Evolutionary conservation across 1,284 basidiomycete species (phyloP).

Genomic region (Apiotrichum sp.): DNA sequence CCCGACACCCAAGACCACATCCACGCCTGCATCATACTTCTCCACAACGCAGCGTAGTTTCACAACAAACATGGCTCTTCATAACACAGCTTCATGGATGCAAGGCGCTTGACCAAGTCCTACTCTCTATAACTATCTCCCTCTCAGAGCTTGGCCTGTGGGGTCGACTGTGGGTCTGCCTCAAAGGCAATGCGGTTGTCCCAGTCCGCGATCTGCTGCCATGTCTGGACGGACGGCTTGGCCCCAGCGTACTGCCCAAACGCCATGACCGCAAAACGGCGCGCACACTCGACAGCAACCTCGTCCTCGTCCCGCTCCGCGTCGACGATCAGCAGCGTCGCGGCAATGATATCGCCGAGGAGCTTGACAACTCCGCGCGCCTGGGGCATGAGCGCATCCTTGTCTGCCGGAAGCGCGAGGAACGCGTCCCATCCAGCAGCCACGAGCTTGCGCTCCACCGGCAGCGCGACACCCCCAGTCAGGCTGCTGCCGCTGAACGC

Average conservation of each 20-base stretch:
- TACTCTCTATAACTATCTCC: too few relatives aligned
- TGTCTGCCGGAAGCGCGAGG: not conserved
- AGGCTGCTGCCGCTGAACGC: not conserved
- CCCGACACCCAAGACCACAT: too few relatives aligned
- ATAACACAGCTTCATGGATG: too few relatives aligned
- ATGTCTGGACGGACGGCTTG: not conserved
- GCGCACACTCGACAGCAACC: slow-evolving; percentile 8
- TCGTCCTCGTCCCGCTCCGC: slow-evolving; percentile 12
- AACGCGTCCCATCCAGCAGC: not conserved
- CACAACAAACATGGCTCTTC: too few relatives aligned
- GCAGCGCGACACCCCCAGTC: not conserved
- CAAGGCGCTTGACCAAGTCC: too few relatives aligned
- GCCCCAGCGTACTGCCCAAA: not conserved
- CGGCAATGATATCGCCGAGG: slow-evolving; percentile 13
- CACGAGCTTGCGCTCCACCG: not conserved
- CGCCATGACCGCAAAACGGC: slow-evolving; percentile 4
- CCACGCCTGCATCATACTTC: too few relatives aligned
- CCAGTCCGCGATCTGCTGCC: slow-evolving; percentile 9
- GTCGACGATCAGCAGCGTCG: slow-evolving; percentile 12
- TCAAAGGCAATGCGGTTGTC: slow-evolving; percentile 16
- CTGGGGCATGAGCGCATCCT: slow-evolving; percentile 9
- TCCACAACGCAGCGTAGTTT: too few relatives aligned
- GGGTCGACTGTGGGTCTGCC: not conserved
- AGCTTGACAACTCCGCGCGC: slow-evolving; percentile 8
- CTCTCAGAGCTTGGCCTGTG: too few relatives aligned